phyloP scores from a whole-genome alignment of 805 yeast genomes.

The Ogataea kodamae region DNA sequence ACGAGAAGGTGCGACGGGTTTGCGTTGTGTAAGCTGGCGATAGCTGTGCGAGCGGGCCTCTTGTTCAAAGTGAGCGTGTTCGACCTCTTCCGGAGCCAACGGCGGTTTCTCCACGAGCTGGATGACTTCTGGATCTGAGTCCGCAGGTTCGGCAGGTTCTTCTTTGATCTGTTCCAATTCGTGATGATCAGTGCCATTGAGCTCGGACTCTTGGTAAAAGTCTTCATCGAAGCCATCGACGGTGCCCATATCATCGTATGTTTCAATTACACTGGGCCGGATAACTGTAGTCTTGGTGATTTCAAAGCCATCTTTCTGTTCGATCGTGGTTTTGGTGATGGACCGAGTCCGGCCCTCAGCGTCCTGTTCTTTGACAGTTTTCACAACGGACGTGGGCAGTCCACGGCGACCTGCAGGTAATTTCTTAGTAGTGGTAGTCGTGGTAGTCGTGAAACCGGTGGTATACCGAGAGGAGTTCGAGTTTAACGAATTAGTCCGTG shows the following conservation, averaged over 20 bases:
- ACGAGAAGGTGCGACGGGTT: constrained; percentile 20
- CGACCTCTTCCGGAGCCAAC: constrained; percentile 2
- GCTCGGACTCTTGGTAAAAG: constrained; percentile 16
- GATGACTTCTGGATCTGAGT: constrained; percentile 5
- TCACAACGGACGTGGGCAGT: constrained; percentile 36
- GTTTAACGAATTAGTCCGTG: constrained; percentile 26
- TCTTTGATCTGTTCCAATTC: constrained; percentile 26
- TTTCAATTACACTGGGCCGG: constrained; percentile 24
- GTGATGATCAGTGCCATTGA: constrained; percentile 1
- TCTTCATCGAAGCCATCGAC: constrained; percentile 22
- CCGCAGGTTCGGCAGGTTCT: constrained; percentile 16
- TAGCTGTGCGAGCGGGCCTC: constrained; percentile 16
- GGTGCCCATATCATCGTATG: constrained; percentile 23
- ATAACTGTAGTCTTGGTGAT: constrained; percentile 47
- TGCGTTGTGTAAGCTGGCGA: constrained; percentile 18
- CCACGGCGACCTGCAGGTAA: constrained; percentile 17
- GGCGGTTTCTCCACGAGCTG: constrained; percentile 2
- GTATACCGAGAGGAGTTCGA: constrained; percentile 25
- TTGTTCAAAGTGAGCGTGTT: too few relatives aligned
- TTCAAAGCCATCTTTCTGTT: constrained; percentile 46
- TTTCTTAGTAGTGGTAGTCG: constrained; percentile 29
- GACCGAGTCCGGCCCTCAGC: constrained; percentile 51
- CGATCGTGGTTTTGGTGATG: constrained; percentile 51
- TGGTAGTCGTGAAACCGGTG: constrained; percentile 29
- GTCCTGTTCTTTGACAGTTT: constrained; percentile 50